Evolutionary conservation across 129 eudicot genomes (phyloP), one percentile per base, ranked within the genome.

Genomic region (Flaveria linearis): DNA sequence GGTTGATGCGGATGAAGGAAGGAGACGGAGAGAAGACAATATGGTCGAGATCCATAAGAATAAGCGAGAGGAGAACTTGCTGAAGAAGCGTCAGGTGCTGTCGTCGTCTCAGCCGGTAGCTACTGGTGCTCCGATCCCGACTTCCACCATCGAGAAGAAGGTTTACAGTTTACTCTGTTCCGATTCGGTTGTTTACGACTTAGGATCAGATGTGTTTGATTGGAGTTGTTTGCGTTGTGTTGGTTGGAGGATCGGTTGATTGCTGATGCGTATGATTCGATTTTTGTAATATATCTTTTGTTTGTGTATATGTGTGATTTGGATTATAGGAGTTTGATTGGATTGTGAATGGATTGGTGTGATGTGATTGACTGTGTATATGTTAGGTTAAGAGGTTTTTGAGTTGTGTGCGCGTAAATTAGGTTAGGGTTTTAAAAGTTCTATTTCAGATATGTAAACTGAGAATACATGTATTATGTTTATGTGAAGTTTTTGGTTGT

Each of bases 21-120:
- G 97, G 33, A 82, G 97, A 26, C 83, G 98, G 72, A 84, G 97
- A 69, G 98, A 89, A 72, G 93, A 92, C 49, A 86, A 88, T 69
- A 86, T 92, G 96, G 93, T 92, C 71, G 98, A 92, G 98, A 92
- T 92, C 96, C 86, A 92, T 60, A 92, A 92, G 87, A 92, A 79
- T 81, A 85, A 78, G 71, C 75, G 96, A 55, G 98, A 92, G 70
- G 98, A 92, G 86, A 92, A 80, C 76, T 85, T 92, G 47, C 82
- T 81, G 64, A 92, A 92, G 91, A 92, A 92, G 85, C 93, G 96
- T 33, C 89, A 90, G 76, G 96, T 86, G 7, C 73, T 85, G 28
- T 85, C 87, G 64, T 25, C 86, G 28, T 53, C 86, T 4, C 92
- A 83, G 80, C 90, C 80, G 63, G 73, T 79, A 51, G 50, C 83